Evolutionary conservation across 2,329 filamentous ascomycete species (phyloP).

Genomic region (Sarocladium oryzae): DNA sequence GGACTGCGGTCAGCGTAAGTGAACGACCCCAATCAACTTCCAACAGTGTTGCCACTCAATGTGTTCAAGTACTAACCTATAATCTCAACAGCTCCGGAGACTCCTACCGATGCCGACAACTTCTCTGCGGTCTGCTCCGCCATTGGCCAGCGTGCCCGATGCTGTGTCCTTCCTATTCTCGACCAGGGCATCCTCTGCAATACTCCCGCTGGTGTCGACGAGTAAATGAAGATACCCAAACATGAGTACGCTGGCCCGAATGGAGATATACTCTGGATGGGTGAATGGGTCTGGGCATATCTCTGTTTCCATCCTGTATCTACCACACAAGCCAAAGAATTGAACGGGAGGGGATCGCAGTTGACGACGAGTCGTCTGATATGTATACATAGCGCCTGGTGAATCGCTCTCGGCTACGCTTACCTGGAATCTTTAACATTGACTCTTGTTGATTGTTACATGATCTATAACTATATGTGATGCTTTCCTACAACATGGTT

Average conservation of each 20-base stretch:
- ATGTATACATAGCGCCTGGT: not conserved
- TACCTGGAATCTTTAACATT: no score
- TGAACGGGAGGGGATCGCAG: not conserved
- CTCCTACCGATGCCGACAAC: conserved; percentile 30
- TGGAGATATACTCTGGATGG: not conserved
- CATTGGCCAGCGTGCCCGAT: conserved; percentile 48
- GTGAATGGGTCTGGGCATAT: not conserved
- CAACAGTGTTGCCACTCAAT: no score
- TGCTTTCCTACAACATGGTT: no score
- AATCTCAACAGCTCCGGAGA: conserved; percentile 15
- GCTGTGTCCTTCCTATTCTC: conserved; percentile 42
- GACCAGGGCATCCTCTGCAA: conserved; percentile 27
- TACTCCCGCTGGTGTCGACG: conserved; percentile 20
- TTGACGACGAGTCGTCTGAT: not conserved
- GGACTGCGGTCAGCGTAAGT: conserved; percentile 47
- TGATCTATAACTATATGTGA: no score
- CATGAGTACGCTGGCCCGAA: not conserved
- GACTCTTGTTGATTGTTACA: no score
- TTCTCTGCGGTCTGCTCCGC: conserved; percentile 41
- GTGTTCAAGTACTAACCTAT: no score
- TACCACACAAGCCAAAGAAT: not conserved
- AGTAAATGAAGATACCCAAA: conserved; percentile 11
- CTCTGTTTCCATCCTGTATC: not conserved
- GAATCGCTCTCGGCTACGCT: not conserved
- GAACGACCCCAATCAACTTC: not conserved